These are phyloP conservation scores for Colletotrichum liriopes DNA, from an alignment of 2,329 filamentous ascomycete genomes.

Conservation along the genomic window DNA sequence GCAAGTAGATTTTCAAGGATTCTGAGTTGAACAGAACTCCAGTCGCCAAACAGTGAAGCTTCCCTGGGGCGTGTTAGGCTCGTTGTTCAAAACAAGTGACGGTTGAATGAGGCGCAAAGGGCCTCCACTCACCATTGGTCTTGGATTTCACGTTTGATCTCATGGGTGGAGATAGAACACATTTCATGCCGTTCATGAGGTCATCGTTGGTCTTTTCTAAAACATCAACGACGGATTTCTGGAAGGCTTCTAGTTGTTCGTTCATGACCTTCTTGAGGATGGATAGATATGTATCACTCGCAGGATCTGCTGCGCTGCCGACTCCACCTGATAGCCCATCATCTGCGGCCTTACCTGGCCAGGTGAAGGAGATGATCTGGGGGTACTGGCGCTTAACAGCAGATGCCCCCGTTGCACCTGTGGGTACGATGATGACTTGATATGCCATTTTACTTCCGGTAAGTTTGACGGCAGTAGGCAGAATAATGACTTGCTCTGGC, in stretches of 20 bases:
- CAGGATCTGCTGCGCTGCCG: neutral
- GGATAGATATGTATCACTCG: neutral
- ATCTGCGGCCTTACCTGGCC: conserved; percentile 9
- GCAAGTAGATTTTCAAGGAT: neutral
- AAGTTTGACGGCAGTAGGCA: neutral
- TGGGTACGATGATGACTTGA: neutral
- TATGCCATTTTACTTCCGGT: neutral
- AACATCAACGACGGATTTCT: neutral
- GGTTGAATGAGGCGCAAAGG: neutral
- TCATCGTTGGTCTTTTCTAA: neutral
- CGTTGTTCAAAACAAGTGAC: neutral
- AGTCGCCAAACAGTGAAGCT: neutral
- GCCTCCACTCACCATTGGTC: neutral
- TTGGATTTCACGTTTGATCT: neutral
- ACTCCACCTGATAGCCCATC: neutral
- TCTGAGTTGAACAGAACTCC: neutral
- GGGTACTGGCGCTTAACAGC: conserved; percentile 18
- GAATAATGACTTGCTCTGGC: conserved; percentile 7
- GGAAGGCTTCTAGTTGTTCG: neutral
- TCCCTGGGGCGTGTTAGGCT: neutral
- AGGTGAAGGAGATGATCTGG: conserved; percentile 24
- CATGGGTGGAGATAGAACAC: neutral
- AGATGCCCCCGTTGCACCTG: conserved; percentile 4
- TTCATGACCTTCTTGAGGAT: neutral
- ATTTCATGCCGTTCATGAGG: neutral